phyloP scores from a whole-genome alignment of 805 yeast species.

The Helenozyma rhizophorensis region DNA sequence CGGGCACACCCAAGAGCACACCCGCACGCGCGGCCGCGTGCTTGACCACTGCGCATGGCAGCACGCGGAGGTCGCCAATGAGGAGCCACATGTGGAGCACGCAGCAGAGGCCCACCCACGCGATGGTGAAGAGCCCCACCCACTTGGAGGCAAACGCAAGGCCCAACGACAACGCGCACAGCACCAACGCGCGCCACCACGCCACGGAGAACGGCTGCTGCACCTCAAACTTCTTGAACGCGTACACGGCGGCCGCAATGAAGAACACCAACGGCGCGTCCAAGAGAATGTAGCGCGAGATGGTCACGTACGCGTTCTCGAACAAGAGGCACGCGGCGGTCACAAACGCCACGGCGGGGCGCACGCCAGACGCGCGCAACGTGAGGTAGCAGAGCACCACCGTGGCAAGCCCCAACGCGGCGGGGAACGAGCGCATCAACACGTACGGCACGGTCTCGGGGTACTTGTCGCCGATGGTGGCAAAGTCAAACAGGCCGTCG shows the following conservation, averaged over 20 bases:
- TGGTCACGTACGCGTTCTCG: conserved; percentile 68
- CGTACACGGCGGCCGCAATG: conserved; percentile 66
- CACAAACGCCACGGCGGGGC: conserved; percentile 57
- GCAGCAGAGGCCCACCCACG: conserved; percentile 69
- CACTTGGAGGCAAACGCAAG: conserved; percentile 72
- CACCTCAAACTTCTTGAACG: conserved; percentile 62
- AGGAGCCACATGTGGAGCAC: conserved; percentile 63
- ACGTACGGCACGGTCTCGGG: conserved; percentile 61
- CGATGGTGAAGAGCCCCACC: conserved; percentile 80
- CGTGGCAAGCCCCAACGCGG: conserved; percentile 64
- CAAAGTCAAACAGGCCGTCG: conserved; percentile 65
- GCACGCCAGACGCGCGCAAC: conserved; percentile 66
- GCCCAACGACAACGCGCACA: conserved; percentile 70
- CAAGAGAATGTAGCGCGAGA: conserved; percentile 68
- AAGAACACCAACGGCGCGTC: conserved; percentile 76
- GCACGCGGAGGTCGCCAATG: conserved; percentile 62
- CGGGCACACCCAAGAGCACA: conserved; percentile 56
- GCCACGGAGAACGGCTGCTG: conserved; percentile 54
- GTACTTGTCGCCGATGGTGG: conserved; percentile 58
- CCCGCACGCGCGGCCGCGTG: conserved; percentile 51
- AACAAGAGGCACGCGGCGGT: conserved; percentile 53
- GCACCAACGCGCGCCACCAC: conserved; percentile 57
- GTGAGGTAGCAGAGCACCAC: conserved; percentile 63
- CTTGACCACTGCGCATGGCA: conserved; percentile 38
- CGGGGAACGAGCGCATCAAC: conserved; percentile 67